Conservation (phyloP, 2,329 filamentous ascomycete genomes). For the Claviceps pusilla region DNA sequence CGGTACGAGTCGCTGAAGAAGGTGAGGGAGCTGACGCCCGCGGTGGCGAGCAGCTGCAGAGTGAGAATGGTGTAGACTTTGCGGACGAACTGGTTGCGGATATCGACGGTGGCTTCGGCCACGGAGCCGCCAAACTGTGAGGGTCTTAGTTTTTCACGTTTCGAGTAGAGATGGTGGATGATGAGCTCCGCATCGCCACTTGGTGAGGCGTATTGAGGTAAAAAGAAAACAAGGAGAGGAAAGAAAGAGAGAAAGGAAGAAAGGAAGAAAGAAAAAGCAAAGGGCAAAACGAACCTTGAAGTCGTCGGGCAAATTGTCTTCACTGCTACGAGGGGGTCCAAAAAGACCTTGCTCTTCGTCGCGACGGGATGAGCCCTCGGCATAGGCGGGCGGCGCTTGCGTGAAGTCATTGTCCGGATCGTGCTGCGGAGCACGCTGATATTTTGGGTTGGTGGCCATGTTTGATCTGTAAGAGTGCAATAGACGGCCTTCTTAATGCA, state of each 20-base stretch:
- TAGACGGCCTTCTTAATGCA: neutral
- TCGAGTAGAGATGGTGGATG: neutral
- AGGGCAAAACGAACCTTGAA: slow-evolving; percentile 54
- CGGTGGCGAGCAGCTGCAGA: slow-evolving; percentile 79
- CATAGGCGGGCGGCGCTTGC: slow-evolving; percentile 72
- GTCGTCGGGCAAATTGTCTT: slow-evolving; percentile 89
- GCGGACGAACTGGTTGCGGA: slow-evolving; percentile 90
- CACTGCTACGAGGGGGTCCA: slow-evolving; percentile 58
- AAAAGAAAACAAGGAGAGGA: neutral
- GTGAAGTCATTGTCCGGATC: slow-evolving; percentile 66
- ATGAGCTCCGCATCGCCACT: neutral
- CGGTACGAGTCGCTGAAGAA: slow-evolving; percentile 75
- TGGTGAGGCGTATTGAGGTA: neutral
- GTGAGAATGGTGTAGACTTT: slow-evolving; percentile 98
- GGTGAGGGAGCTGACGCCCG: slow-evolving; percentile 62
- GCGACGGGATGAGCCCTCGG: slow-evolving; percentile 37
- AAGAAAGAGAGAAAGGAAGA: neutral
- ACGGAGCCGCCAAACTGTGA: slow-evolving; percentile 76
- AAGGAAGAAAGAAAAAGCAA: neutral
- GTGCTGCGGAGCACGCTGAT: slow-evolving; percentile 66
- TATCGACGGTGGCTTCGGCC: slow-evolving; percentile 83
- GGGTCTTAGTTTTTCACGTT: neutral
- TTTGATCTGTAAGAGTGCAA: neutral
- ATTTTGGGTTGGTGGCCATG: slow-evolving; percentile 66
- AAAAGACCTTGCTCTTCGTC: slow-evolving; percentile 43